Base-by-base conservation (phyloP, 345 rosid species). In the Eucalyptus guilfoylei region DNA sequence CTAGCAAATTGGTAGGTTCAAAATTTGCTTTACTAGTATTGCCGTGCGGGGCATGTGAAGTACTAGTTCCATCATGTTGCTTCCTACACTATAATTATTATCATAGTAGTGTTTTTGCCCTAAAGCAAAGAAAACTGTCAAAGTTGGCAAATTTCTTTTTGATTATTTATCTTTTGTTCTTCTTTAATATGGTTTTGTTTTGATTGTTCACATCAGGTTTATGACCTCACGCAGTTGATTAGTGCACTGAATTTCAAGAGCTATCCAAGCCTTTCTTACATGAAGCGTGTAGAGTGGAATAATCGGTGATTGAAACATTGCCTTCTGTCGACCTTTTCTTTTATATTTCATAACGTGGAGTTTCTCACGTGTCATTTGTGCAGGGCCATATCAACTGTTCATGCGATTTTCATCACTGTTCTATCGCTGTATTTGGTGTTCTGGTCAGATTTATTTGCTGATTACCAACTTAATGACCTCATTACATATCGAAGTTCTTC, bases 301-400 rank as follows among this genome's bases (percentile, higher is more conserved):
- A 95, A 95, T 90, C 89, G 97, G 96, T 95, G 89, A 92, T 87
- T 86, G 34, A 87, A 45, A 72, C 23, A 85, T 69, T 88, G 67
- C 21, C 55, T 21, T 13, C n/a, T 10, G 89, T 64, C 30, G 10
- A 88, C 28, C 47, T 85, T 48, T 50, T 42, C 54, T 28, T 87
- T 54, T 72, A 10, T 76, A 62, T 26, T 44, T 72, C 32, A 49
- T 44, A 44, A 67, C 54, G 16, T 5, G 72, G n/a, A 47, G 86
- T 50, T 9, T 62, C 17, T 64, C 44, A 32, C 62, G 23, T 34
- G 52, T 50, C 28, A 21, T 45, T 52, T 50, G 19, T 93, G 92
- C 94, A 95, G 97, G 92, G 93, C 94, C 37, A 92, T 95, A 87
- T 95, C 97, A 87, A 94, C 96, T 50, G 44, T 91, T 44, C 97